These are phyloP conservation scores for Elongisporangium undulatum DNA, from an alignment of 352 stramenopile genomes.

Conservation along the genomic window DNA sequence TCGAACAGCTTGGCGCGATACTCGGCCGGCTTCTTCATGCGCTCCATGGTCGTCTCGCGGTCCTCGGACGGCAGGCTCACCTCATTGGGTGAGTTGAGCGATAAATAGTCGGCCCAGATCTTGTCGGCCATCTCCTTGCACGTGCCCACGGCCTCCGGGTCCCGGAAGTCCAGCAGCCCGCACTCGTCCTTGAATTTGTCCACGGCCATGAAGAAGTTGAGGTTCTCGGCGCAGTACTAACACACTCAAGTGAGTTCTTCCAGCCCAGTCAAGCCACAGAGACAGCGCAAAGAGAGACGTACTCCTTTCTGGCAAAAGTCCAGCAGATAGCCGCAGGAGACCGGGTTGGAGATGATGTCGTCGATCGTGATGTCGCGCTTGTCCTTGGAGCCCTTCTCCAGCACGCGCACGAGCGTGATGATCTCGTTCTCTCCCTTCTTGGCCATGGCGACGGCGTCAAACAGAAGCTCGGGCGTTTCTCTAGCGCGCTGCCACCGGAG, in stretches of 20 bases:
- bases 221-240: slow-evolving; percentile 79
- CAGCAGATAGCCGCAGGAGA: slow-evolving; percentile 80
- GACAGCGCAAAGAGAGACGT: slow-evolving; percentile 12
- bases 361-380: slow-evolving; percentile 81
- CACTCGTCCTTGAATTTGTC: slow-evolving; percentile 86
- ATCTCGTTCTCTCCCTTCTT: slow-evolving; percentile 75
- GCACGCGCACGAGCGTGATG: slow-evolving; percentile 51
- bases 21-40: slow-evolving; percentile 78
- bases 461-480: background rate
- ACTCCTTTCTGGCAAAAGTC: slow-evolving; percentile 86
- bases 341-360: slow-evolving; percentile 83
- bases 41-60: slow-evolving; percentile 72
- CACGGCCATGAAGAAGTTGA: slow-evolving; percentile 87
- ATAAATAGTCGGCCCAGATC: slow-evolving; percentile 83
- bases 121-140: slow-evolving; percentile 83
- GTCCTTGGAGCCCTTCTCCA: slow-evolving; percentile 66
- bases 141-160: slow-evolving; percentile 70
- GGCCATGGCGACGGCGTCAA: slow-evolving; percentile 23
- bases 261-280: background rate
- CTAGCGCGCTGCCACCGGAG: background rate
- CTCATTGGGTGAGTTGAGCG: slow-evolving; percentile 80
- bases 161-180: slow-evolving; percentile 69
- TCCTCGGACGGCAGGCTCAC: slow-evolving; percentile 78
- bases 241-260: background rate
- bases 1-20: slow-evolving; percentile 79